phyloP scores from a whole-genome alignment of 2,329 filamentous ascomycete species.

The Monosporascus sp. region DNA sequence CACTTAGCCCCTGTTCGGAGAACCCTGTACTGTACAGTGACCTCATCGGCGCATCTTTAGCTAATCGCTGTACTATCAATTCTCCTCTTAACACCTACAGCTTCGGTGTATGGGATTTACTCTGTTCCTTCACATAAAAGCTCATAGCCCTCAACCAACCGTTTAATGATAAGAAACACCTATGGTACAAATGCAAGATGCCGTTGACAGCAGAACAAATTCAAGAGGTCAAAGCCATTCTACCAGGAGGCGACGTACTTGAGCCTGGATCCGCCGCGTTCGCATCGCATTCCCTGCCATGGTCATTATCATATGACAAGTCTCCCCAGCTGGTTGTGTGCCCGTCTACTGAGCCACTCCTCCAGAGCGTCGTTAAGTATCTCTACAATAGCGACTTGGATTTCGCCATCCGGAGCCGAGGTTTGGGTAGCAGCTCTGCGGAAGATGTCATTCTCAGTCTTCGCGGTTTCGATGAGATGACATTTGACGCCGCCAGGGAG shows the following conservation, averaged over 20 bases:
- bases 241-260: neutral
- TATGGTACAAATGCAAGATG: neutral
- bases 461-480: neutral
- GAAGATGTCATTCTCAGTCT: neutral
- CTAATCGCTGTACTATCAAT: no score
- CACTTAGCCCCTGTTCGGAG: no score
- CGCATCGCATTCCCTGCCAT: neutral
- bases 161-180: no score
- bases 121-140: no score
- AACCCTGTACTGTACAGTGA: no score
- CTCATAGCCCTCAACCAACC: no score
- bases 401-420: neutral
- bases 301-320: neutral
- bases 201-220: neutral
- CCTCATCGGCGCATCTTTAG: no score
- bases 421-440: neutral
- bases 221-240: neutral
- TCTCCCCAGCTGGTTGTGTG: neutral
- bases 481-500: neutral
- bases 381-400: neutral
- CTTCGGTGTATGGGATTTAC: no score
- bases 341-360: neutral
- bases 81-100: no score
- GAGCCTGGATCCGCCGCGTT: neutral
- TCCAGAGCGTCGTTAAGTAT: neutral